A percentile compares a stretch with the other conserved stretches of the same genome.
Conservation (phyloP, 306 rosid genomes). For the Inga leiocalycina region DNA sequence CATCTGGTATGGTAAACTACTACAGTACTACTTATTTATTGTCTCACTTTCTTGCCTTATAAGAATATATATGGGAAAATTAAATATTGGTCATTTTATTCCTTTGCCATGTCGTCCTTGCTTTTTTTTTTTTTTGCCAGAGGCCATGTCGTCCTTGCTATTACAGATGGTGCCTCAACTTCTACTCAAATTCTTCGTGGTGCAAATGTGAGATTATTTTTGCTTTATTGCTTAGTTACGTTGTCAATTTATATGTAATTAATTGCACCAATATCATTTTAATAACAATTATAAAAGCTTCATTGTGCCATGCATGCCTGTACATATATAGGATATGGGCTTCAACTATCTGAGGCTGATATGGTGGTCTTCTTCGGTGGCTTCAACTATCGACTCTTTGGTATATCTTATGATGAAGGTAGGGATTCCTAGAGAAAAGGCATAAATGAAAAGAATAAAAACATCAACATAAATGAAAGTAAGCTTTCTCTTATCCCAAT, state of each 20-base stretch:
- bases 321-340: constrained; percentile 45
- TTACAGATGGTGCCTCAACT: constrained; percentile 67
- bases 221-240: neutral
- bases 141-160: constrained; percentile 49
- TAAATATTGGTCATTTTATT: constrained; percentile 52
- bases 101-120: constrained; percentile 27
- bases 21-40: constrained; percentile 67
- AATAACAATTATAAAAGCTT: constrained; percentile 31
- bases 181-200: neutral
- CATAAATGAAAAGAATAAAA: too few relatives aligned
- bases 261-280: constrained; percentile 31
- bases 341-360: constrained; percentile 77
- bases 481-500: too few relatives aligned
- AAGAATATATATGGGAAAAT: constrained; percentile 42
- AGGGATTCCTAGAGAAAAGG: too few relatives aligned
- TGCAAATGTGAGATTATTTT: neutral
- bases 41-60: constrained; percentile 41
- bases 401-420: too few relatives aligned
- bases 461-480: too few relatives aligned
- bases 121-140: too few relatives aligned
- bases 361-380: constrained; percentile 96
- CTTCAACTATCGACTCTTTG: constrained; percentile 67
- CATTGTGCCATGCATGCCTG: constrained; percentile 16
- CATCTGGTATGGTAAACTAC: constrained; percentile 46
- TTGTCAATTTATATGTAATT: constrained; percentile 8